These are phyloP conservation scores for Lichtheimia ornata DNA, from an alignment of 371 early-diverging fungal genomes.

Conservation along the genomic window DNA sequence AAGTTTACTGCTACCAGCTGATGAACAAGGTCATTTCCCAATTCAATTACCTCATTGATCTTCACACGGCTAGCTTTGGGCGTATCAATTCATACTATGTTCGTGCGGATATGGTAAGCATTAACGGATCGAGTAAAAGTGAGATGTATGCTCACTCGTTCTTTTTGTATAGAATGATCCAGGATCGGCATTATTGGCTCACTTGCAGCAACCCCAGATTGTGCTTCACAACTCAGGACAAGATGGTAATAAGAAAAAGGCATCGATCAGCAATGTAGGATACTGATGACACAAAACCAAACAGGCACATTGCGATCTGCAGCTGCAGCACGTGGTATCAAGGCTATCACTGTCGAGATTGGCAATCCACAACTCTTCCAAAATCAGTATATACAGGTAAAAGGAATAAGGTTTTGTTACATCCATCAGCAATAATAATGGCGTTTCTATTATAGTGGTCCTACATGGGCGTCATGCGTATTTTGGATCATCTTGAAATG, in stretches of 20 bases:
- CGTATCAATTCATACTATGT: conserved; percentile 89
- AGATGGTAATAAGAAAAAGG: conserved; percentile 24
- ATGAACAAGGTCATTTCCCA: conserved; percentile 79
- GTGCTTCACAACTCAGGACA: conserved; percentile 43
- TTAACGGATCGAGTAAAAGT: background rate
- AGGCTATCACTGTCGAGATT: conserved; percentile 88
- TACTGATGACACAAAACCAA: conserved; percentile 4
- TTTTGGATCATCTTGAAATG: conserved; percentile 40
- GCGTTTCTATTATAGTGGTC: conserved; percentile 26
- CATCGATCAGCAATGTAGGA: background rate
- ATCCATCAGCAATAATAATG: conserved; percentile 8
- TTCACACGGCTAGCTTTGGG: conserved; percentile 89
- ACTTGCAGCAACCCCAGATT: conserved; percentile 87
- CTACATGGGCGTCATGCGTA: conserved; percentile 39
- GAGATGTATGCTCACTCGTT: background rate
- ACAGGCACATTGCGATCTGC: conserved; percentile 84
- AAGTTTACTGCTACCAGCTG: conserved; percentile 81
- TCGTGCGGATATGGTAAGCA: conserved; percentile 72
- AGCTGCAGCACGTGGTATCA: conserved; percentile 76
- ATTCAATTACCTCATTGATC: conserved; percentile 83
- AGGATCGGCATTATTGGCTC: conserved; percentile 75
- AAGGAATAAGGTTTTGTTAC: conserved; percentile 37
- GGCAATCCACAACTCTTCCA: conserved; percentile 81
- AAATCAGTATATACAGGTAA: conserved; percentile 69
- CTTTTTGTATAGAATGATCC: conserved; percentile 56